Evolutionary conservation across 1,284 basidiomycete species (phyloP).

Genomic region (Boletus calvinii): DNA sequence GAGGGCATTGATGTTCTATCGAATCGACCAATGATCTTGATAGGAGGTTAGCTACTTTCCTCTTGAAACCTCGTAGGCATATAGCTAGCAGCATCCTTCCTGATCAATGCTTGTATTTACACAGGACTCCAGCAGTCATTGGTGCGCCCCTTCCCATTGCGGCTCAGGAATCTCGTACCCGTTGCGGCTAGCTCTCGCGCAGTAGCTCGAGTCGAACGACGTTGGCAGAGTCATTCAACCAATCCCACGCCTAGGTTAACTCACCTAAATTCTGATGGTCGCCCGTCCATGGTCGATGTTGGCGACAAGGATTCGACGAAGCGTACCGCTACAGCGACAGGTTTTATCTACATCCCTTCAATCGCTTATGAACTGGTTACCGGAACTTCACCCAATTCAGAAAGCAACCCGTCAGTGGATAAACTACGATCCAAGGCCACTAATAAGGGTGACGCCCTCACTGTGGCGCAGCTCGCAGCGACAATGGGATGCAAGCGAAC

Average conservation of each 20-base stretch:
- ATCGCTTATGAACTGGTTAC: constrained; percentile 66
- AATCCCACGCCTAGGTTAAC: constrained; percentile 44
- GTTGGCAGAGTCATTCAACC: constrained; percentile 24
- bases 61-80: constrained; percentile 21
- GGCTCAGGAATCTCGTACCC: not conserved
- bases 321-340: constrained; percentile 74
- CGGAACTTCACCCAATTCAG: constrained; percentile 30
- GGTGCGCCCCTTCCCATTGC: not conserved
- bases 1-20: constrained; percentile 72
- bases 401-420: constrained; percentile 24
- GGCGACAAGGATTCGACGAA: constrained; percentile 62
- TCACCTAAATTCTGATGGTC: constrained; percentile 69
- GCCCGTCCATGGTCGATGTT: constrained; percentile 81
- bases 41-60: constrained; percentile 75
- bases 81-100: constrained; percentile 22
- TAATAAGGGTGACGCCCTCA: constrained; percentile 75
- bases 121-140: constrained; percentile 22
- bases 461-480: constrained; percentile 78
- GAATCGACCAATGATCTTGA: constrained; percentile 87
- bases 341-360: constrained; percentile 69
- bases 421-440: constrained; percentile 49
- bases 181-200: not conserved
- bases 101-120: constrained; percentile 28
- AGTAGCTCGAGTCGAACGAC: constrained; percentile 16
- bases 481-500: constrained; percentile 88